Percentiles rank a stretch among this genome's conserved stretches.
Evolutionary conservation across 2,329 filamentous ascomycete species (phyloP).

Genomic region (Diaporthe vaccinii): DNA sequence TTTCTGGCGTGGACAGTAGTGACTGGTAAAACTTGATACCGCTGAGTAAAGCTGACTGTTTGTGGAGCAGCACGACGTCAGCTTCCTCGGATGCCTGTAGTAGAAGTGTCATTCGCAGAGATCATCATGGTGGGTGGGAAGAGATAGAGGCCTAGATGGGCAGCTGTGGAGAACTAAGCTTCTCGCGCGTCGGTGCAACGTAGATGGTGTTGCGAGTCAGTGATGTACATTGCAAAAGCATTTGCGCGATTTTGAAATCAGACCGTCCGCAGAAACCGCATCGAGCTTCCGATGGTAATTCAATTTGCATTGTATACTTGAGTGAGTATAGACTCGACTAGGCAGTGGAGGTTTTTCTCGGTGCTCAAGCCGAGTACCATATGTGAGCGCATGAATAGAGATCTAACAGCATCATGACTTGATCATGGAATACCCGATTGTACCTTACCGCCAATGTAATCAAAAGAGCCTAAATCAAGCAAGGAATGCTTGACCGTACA

Average conservation of each 20-base stretch:
- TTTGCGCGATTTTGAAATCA: conserved; percentile 2
- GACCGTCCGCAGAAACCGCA: too few relatives aligned
- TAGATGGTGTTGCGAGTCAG: neutral
- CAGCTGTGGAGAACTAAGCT: neutral
- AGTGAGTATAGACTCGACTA: neutral
- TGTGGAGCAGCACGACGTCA: conserved; percentile 9
- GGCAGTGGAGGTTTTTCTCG: neutral
- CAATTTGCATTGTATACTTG: neutral
- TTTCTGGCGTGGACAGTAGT: neutral
- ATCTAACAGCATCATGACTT: neutral
- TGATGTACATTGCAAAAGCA: neutral
- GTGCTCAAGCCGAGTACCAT: neutral
- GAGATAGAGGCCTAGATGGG: neutral
- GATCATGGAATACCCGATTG: too few relatives aligned
- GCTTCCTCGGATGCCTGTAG: neutral
- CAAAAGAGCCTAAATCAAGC: neutral
- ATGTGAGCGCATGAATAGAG: neutral
- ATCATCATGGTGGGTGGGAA: neutral
- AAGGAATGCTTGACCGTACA: neutral
- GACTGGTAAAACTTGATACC: neutral
- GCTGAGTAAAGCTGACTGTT: neutral
- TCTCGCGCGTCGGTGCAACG: neutral
- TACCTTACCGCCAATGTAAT: neutral
- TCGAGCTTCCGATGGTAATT: neutral
- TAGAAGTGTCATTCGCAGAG: neutral